phyloP scores from a whole-genome alignment of 495 filamentous ascomycete genomes.

The Daldinia vernicosa region DNA sequence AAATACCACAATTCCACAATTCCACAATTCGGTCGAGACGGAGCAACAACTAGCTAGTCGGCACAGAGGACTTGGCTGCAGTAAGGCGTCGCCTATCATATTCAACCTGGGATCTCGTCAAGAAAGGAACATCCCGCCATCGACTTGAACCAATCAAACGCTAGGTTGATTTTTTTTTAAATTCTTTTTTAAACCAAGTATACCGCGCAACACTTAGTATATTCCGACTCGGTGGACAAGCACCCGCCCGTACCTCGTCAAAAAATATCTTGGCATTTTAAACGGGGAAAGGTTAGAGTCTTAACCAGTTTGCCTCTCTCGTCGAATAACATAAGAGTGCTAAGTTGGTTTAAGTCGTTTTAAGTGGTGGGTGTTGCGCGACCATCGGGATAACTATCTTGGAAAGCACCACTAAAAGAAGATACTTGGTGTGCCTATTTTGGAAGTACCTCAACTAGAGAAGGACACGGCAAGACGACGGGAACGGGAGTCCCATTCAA shows the following conservation, averaged over 20 bases:
- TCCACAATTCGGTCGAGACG: conserved; percentile 9
- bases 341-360: neutral
- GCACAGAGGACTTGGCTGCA: conserved; percentile 31
- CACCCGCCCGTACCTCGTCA: conserved; percentile 6
- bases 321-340: conserved; percentile 9
- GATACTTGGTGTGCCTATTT: conserved; percentile 2
- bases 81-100: conserved; percentile 27
- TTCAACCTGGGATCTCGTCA: conserved; percentile 4
- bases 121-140: conserved; percentile 19
- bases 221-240: conserved; percentile 9
- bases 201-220: conserved; percentile 7
- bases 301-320: neutral
- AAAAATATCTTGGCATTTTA: neutral
- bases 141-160: conserved; percentile 23
- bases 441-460: neutral
- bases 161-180: no score
- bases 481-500: conserved; percentile 40
- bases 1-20: neutral
- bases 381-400: conserved; percentile 25
- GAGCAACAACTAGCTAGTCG: conserved; percentile 12
- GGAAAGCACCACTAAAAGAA: conserved; percentile 25
- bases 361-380: conserved; percentile 28
- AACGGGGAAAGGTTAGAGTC: neutral
- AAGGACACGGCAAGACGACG: conserved; percentile 37
- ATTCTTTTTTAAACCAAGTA: conserved; percentile 4